Percentiles rank a stretch among this genome's conserved stretches.
phyloP scores from a whole-genome alignment of 306 rosid species.

The Hippophae rhamnoides region DNA sequence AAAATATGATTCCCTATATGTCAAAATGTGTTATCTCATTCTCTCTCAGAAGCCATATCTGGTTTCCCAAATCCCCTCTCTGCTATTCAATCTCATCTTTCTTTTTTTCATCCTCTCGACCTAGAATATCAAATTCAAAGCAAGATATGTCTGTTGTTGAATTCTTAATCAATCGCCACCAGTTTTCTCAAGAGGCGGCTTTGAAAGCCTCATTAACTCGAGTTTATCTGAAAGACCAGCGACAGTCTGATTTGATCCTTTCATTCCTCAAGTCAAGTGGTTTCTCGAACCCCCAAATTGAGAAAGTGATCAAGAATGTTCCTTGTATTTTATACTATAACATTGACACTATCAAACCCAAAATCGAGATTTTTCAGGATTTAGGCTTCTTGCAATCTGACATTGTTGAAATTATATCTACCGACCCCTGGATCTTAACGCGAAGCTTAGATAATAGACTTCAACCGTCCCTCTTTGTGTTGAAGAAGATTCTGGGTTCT shows the following conservation, averaged over 20 bases:
- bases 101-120: conserved; percentile 12
- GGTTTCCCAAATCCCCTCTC: background rate
- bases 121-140: conserved; percentile 1
- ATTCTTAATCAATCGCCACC: conserved; percentile 24
- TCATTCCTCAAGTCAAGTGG: conserved; percentile 19
- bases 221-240: conserved; percentile 11
- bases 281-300: conserved; percentile 26
- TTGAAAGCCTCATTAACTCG: conserved; percentile 15
- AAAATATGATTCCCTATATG: conserved; percentile 1
- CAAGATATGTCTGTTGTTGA: conserved; percentile 1
- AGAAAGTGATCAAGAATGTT: conserved; percentile 8
- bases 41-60: conserved; percentile 1
- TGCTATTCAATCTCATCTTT: conserved; percentile 10
- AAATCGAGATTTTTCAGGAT: conserved; percentile 29
- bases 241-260: conserved; percentile 11
- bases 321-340: conserved; percentile 16
- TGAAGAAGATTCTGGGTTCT: conserved; percentile 26
- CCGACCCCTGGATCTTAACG: conserved; percentile 23
- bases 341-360: conserved; percentile 21
- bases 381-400: conserved; percentile 17
- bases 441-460: conserved; percentile 11
- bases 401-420: conserved; percentile 17
- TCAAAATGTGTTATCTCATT: conserved; percentile 3
- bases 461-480: conserved; percentile 12
- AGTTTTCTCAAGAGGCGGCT: conserved; percentile 21